Percentiles rank a stretch among this genome's conserved stretches.
Evolutionary conservation across 139 green algal species (phyloP).

Genomic region (Volvox reticuliferus): DNA sequence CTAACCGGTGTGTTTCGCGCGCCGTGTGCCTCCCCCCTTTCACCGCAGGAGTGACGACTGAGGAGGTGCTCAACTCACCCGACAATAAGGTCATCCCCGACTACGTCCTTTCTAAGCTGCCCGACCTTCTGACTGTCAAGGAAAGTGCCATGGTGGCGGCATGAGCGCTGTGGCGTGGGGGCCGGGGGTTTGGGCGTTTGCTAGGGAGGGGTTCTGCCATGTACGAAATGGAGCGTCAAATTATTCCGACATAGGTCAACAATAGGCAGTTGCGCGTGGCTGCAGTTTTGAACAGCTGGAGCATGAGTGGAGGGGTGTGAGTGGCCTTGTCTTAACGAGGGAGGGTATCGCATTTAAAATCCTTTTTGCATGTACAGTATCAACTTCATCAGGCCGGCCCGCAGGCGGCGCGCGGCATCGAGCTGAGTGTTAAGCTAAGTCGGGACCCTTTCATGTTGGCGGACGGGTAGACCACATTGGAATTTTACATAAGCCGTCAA

Average conservation of each 20-base stretch:
- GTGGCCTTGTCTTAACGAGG: too few species aligned
- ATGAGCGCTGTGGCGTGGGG: not conserved
- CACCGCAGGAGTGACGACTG: slow-evolving; percentile 88
- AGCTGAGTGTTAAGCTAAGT: not conserved
- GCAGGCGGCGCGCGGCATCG: not conserved
- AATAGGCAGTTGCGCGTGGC: too few species aligned
- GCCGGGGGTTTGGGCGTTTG: too few species aligned
- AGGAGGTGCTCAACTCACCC: slow-evolving; percentile 84
- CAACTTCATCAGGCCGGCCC: too few species aligned
- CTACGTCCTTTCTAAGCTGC: slow-evolving; percentile 85
- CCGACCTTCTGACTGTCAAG: slow-evolving; percentile 79
- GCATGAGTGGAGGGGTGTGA: too few species aligned
- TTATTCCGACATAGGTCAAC: too few species aligned
- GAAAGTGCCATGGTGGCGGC: slow-evolving; percentile 37
- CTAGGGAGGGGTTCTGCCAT: too few species aligned
- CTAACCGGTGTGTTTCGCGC: too few species aligned
- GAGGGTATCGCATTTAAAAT: too few species aligned
- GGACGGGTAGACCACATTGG: not conserved
- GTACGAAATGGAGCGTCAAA: too few species aligned
- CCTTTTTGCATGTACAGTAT: not conserved
- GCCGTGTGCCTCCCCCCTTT: not conserved
- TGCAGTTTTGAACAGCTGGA: too few species aligned
- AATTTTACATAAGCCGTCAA: too few species aligned
- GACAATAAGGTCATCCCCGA: slow-evolving; percentile 94
- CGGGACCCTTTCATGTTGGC: not conserved